Evolutionary conservation across 2,329 filamentous ascomycete species (phyloP).

Genomic region (Penicillium aurantiogriseum): DNA sequence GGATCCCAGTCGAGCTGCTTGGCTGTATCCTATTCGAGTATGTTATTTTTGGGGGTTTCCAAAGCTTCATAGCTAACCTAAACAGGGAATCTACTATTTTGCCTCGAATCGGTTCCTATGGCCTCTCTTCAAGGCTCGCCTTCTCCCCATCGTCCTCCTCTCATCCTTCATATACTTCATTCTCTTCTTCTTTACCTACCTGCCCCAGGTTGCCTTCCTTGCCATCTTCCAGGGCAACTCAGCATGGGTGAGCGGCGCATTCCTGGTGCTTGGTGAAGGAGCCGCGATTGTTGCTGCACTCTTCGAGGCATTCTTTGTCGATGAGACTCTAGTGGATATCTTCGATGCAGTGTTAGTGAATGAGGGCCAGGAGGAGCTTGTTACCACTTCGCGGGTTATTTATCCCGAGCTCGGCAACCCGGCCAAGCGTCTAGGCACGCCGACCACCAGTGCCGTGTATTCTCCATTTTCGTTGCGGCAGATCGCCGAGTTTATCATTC

Average conservation of each 20-base stretch:
- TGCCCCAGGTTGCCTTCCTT: slow-evolving; percentile 86
- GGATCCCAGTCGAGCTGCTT: slow-evolving; percentile 38
- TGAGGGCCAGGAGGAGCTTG: slow-evolving; percentile 66
- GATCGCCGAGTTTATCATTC: slow-evolving; percentile 77
- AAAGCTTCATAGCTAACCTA: slow-evolving; percentile 6
- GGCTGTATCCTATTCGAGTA: slow-evolving; percentile 51
- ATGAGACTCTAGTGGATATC: slow-evolving; percentile 73
- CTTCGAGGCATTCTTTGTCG: slow-evolving; percentile 79
- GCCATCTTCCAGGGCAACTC: slow-evolving; percentile 81
- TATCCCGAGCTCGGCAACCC: slow-evolving; percentile 68
- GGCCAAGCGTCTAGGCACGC: slow-evolving; percentile 78
- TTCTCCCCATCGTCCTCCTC: slow-evolving; percentile 78
- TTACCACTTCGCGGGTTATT: slow-evolving; percentile 64
- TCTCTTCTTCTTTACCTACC: slow-evolving; percentile 82
- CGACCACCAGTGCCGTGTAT: slow-evolving; percentile 72
- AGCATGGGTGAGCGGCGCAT: slow-evolving; percentile 86
- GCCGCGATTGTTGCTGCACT: slow-evolving; percentile 62
- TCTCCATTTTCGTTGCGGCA: slow-evolving; percentile 89
- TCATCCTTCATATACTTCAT: slow-evolving; percentile 80
- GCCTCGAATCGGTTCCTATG: slow-evolving; percentile 73
- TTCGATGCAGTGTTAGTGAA: slow-evolving; percentile 85
- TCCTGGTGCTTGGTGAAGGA: slow-evolving; percentile 73
- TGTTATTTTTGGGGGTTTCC: slow-evolving; percentile 12
- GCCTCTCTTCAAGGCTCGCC: slow-evolving; percentile 72
- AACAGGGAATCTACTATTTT: slow-evolving; percentile 78